phyloP scores from a whole-genome alignment of 768 basidiomycete genomes.

The Tricholomella constricta region DNA sequence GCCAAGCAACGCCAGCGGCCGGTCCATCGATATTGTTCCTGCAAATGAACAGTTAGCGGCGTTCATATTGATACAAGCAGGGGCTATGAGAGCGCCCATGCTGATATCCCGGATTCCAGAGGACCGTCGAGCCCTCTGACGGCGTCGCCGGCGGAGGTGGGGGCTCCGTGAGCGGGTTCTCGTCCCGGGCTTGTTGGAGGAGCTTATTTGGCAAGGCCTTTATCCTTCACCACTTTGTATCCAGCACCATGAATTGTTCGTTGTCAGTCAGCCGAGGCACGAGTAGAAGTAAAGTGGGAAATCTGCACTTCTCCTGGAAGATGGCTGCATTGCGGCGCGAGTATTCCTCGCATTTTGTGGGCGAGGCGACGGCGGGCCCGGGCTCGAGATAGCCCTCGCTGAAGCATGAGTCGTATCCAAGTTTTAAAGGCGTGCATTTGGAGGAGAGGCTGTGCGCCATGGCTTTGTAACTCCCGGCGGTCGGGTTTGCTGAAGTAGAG shows the following conservation, averaged over 20 bases:
- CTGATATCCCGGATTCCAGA: neutral
- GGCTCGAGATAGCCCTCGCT: constrained; percentile 95
- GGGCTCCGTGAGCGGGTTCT: constrained; percentile 73
- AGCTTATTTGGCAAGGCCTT: constrained; percentile 74
- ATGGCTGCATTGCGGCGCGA: constrained; percentile 83
- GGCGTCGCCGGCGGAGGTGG: constrained; percentile 38
- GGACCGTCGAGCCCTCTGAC: constrained; percentile 5
- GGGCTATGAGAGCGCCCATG: neutral
- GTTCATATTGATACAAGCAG: neutral
- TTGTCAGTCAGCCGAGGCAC: no score
- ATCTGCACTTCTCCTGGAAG: constrained; percentile 87
- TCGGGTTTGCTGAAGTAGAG: neutral
- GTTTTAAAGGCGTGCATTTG: constrained; percentile 89
- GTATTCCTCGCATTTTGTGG: constrained; percentile 55
- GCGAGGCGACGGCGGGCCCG: constrained; percentile 46
- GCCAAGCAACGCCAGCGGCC: no score
- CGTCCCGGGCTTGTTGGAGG: constrained; percentile 76
- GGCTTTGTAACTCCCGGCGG: constrained; percentile 3
- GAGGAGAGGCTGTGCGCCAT: constrained; percentile 84
- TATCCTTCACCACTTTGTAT: constrained; percentile 79
- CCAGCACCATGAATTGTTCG: neutral
- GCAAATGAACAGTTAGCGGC: neutral
- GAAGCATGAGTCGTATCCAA: constrained; percentile 91
- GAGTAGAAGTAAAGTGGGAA: neutral
- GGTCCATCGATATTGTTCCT: no score